Base-by-base conservation (phyloP, 2,329 filamentous ascomycete genomes). In the Apiospora arundinis region DNA sequence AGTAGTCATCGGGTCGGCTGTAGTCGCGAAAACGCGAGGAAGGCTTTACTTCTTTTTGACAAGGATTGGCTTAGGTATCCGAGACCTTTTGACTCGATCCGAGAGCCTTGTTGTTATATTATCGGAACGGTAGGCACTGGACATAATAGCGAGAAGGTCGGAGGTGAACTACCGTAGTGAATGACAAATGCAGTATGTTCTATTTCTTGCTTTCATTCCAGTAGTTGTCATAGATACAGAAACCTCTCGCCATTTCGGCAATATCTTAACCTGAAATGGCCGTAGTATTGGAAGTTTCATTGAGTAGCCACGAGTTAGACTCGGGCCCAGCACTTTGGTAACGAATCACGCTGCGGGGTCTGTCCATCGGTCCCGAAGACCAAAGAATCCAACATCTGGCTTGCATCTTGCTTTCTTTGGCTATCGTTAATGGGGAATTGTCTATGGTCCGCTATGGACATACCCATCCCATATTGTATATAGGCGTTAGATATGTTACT, bases 21-120 rank as follows among this genome's bases (percentile, higher is more conserved):
- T 63, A 40, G 32, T 21, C 28, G 56, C 56, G 56, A 63, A 63
- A 63, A 32, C 56, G 56, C 56, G 56, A 63, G 32, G 32, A 32
- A 32, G 11, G 56, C 32, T 28, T 63, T 40, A 9, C 8, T 40
- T 40, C 28, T 37, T 63, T 60, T 40, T n/a, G 16, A 12, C 16
- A 32, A 21, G 25, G 28, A 28, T 28, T 63, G 9, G 42, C 42
- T 32, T 32, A 32, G 32, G 32, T 32, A 16, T n/a, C 56, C 32
- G 18, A 63, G 2, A 6, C 8, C n/a, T 9, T 28, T 37, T 21
- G 52, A 63, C 28, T 37, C 16, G 16, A 32, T 32, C 52, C 52
- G 52, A 60, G 18, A 21, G 56, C 28, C n/a, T 16, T 40, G 21
- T 40, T 8, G 52, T 4, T 37, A 32, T 60, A 32, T 37, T 60